Evolutionary conservation across 768 basidiomycete species (phyloP).

Genomic region (Russula abietina): DNA sequence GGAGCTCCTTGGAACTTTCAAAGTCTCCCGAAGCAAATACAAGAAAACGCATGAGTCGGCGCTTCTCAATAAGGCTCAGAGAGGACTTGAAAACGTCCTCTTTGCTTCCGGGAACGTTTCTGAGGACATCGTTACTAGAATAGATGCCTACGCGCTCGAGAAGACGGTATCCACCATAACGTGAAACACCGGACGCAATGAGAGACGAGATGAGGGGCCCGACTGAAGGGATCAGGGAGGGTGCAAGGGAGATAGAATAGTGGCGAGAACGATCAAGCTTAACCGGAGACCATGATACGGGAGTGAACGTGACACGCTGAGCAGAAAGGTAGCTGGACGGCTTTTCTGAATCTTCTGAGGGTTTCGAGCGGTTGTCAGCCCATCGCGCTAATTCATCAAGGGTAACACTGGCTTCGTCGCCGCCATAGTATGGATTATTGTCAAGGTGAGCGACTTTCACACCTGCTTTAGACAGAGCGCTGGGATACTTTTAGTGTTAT

Average conservation of each 20-base stretch:
- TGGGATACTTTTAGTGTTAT: conserved; percentile 32
- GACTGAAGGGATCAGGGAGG: conserved; percentile 70
- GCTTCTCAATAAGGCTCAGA: conserved; percentile 75
- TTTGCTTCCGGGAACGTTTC: conserved; percentile 81
- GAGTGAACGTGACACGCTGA: conserved; percentile 35
- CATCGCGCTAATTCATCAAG: conserved; percentile 74
- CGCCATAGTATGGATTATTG: conserved; percentile 78
- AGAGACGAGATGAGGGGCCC: conserved; percentile 77
- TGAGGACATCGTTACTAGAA: conserved; percentile 37
- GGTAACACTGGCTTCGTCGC: conserved; percentile 71
- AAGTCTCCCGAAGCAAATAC: conserved; percentile 75
- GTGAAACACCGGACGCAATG: conserved; percentile 75
- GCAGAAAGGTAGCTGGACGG: conserved; percentile 26
- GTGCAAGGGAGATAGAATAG: conserved; percentile 83
- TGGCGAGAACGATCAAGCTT: conserved; percentile 57
- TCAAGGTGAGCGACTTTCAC: conserved; percentile 88
- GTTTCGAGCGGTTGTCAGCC: conserved; percentile 41
- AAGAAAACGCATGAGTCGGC: conserved; percentile 88
- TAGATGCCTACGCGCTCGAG: conserved; percentile 66
- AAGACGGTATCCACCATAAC: conserved; percentile 87
- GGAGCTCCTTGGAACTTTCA: conserved; percentile 53
- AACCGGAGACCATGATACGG: conserved; percentile 39
- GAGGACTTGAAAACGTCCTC: conserved; percentile 90
- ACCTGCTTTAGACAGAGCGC: conserved; percentile 84
- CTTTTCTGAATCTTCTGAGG: conserved; percentile 16